Percentiles rank a stretch among this genome's conserved stretches.
These are phyloP conservation scores for Backusella westeae DNA, from an alignment of 192 early-diverging fungal genomes.

Conservation along the genomic window DNA sequence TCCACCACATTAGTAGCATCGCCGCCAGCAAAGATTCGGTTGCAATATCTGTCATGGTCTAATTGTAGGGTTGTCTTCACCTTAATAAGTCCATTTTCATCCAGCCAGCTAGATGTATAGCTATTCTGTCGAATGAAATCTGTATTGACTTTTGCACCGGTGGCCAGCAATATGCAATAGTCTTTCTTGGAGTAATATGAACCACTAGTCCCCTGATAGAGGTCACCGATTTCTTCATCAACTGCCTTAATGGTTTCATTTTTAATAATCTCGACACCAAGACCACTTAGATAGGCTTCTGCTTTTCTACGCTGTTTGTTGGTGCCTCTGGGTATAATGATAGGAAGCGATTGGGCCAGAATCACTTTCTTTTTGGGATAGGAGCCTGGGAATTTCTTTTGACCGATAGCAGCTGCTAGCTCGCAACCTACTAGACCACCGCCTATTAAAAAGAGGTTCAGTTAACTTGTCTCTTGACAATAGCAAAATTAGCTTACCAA, in stretches of 20 bases:
- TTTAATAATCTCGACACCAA: slow-evolving; percentile 26
- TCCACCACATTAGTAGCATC: slow-evolving; percentile 42
- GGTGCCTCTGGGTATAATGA: slow-evolving; percentile 17
- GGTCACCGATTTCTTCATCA: background rate
- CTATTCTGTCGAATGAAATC: slow-evolving; percentile 9
- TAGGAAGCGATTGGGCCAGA: slow-evolving; percentile 12
- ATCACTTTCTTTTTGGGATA: slow-evolving; percentile 23
- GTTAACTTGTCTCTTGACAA: background rate
- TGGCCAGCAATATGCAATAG: slow-evolving; percentile 23
- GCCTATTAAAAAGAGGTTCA: slow-evolving; percentile 7
- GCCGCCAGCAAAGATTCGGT: slow-evolving; percentile 40
- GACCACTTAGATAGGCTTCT: slow-evolving; percentile 10
- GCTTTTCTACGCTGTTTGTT: slow-evolving; percentile 20
- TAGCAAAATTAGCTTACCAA: slow-evolving; percentile 20
- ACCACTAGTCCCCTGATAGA: slow-evolving; percentile 25
- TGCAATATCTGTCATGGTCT: slow-evolving; percentile 22
- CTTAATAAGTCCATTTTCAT: slow-evolving; percentile 24
- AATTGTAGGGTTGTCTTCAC: slow-evolving; percentile 41
- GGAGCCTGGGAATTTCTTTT: slow-evolving; percentile 1
- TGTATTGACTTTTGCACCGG: slow-evolving; percentile 26
- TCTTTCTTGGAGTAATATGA: slow-evolving; percentile 20
- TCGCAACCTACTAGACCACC: slow-evolving; percentile 51
- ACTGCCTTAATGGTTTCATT: slow-evolving; percentile 25
- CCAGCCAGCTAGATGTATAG: slow-evolving; percentile 19
- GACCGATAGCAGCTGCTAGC: slow-evolving; percentile 35